Evolutionary conservation across 306 rosid species (phyloP), one percentile per base, ranked within the genome.

Genomic region (Styphnolobium japonicum): DNA sequence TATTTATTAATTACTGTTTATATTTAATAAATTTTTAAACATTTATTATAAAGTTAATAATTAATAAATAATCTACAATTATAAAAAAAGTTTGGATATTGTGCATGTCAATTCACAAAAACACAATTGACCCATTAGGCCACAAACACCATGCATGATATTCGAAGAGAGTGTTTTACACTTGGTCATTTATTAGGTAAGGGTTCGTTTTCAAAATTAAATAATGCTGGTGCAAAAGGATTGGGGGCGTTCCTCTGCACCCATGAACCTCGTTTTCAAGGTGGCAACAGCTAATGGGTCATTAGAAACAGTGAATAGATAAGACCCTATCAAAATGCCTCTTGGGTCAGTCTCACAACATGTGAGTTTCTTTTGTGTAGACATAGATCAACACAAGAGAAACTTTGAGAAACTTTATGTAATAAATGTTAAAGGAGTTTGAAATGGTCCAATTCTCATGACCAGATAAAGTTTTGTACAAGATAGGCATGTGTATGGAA

Each of bases 131-230:
- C 72, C 55, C 72, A 76, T 19, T 36, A 57, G 6, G n/a, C 2
- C 56, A 72, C 31, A 46, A 29, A 46, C 68, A 81, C 27, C 34
- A 10, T 51, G 64, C 73, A 52, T 33, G 57, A 37, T 31, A 2
- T 6, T 46, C 49, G 31, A 51, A 58, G 60, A 7, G 31, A n/a
- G 23, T 63, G 62, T 65, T 65, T 64, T 16, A 64, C 79, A 46
- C 69, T 43, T 79, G 82, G 36, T 52, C 39, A 10, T 16, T 16
- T 31, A 62, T 56, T 74, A 33, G 86, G 82, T 77, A 37, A 69
- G 42, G 51, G 67, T 60, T 73, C 76, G 29, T 71, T 85, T 80
- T 81, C 86, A 27, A 49, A 34, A 73, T 53, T 34, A 72, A 77
- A 70, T 75, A 62, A 75, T 75, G 70, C 18, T 5, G 65, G 62